These are phyloP conservation scores for Calonectria hawksworthii DNA, from an alignment of 2,329 filamentous ascomycete genomes.

Conservation along the genomic window DNA sequence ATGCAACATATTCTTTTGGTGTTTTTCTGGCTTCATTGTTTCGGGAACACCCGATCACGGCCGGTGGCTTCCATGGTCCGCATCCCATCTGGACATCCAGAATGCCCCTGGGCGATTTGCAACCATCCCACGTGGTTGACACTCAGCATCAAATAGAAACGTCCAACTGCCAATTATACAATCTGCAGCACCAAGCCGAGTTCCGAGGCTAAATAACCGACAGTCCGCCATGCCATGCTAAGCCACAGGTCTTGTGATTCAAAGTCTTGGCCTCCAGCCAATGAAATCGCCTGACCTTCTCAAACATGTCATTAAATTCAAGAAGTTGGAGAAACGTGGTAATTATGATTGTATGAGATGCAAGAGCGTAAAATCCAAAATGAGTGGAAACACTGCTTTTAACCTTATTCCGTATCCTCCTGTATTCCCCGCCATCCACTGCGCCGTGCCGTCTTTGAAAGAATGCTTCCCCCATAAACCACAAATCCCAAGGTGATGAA, in stretches of 20 bases:
- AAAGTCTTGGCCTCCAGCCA: not conserved
- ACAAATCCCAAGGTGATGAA: not conserved
- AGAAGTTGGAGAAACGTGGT: not conserved
- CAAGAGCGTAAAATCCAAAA: not conserved
- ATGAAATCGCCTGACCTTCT: not conserved
- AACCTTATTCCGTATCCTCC: not conserved
- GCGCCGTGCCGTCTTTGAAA: not conserved
- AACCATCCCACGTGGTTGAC: not conserved
- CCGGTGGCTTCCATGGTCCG: not conserved
- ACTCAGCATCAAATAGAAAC: not conserved
- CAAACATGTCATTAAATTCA: not conserved
- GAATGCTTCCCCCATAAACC: not conserved
- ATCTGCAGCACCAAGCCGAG: conserved; percentile 14
- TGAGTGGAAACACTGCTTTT: not conserved
- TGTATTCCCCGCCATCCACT: not conserved
- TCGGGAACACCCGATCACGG: not conserved
- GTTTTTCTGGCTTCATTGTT: not conserved
- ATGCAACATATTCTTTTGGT: not conserved
- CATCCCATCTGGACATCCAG: not conserved
- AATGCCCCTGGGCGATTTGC: not conserved
- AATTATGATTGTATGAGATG: not conserved
- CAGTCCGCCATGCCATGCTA: conserved; percentile 13
- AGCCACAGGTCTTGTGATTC: not conserved
- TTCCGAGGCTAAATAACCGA: conserved; percentile 25
- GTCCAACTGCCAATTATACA: not conserved